Conservation (phyloP, 495 filamentous ascomycete genomes). For the Darksidea phi region DNA sequence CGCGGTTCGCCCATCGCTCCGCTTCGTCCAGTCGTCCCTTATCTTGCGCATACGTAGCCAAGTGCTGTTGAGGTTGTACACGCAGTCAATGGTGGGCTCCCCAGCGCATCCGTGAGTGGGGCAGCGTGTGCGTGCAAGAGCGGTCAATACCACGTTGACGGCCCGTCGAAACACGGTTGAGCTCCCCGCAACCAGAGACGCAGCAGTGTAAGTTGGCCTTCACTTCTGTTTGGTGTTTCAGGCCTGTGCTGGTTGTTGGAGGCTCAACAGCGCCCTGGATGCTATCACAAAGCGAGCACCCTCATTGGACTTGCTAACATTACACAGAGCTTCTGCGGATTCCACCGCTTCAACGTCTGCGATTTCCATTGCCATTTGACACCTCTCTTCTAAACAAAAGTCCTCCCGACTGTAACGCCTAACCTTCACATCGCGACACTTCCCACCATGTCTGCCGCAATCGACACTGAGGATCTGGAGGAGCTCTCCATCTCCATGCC, state of each 20-base stretch:
- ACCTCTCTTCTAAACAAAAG: not conserved
- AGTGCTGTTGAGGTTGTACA: not conserved
- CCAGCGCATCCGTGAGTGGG: conserved; percentile 21
- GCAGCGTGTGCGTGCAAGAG: conserved; percentile 1
- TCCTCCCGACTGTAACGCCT: not conserved
- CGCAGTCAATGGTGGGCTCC: conserved; percentile 12
- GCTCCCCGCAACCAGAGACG: not conserved
- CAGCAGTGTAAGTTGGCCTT: not conserved
- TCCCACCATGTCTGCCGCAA: conserved; percentile 54
- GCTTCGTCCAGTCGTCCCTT: not conserved
- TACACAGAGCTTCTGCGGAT: no score
- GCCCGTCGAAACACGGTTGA: conserved; percentile 7
- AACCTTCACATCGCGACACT: not conserved
- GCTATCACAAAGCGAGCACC: no score
- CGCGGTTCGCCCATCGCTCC: conserved; percentile 11
- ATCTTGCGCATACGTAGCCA: not conserved
- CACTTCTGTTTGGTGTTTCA: not conserved
- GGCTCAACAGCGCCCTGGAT: no score
- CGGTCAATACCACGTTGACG: conserved; percentile 4
- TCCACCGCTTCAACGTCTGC: no score
- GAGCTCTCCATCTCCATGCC: conserved; percentile 84
- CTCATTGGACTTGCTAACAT: no score
- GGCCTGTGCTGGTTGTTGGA: not conserved
- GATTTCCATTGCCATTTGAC: not conserved
- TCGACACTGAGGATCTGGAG: conserved; percentile 91